Evolutionary conservation across 176 grass and related monocot genomes (phyloP).

Genomic region (Zoysia pacifica): DNA sequence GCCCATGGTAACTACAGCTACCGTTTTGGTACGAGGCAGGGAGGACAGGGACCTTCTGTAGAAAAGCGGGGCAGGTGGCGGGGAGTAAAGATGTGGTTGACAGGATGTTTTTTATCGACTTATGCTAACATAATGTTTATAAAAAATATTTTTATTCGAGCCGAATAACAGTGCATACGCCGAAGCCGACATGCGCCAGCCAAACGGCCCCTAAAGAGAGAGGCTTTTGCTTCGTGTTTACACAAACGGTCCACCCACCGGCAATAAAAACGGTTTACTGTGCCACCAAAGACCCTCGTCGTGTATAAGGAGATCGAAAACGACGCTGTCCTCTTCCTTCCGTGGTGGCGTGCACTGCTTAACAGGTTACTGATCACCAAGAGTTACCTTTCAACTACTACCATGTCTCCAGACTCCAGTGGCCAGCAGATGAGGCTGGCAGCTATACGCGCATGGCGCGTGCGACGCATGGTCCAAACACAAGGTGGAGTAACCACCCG

Average conservation of each 20-base stretch:
- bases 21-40: neutral
- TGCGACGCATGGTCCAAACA: too few species aligned
- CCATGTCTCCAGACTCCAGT: neutral
- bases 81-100: too few species aligned
- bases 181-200: too few species aligned
- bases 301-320: neutral
- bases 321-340: neutral
- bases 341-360: neutral
- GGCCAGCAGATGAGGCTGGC: neutral
- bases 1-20: neutral
- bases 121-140: too few species aligned
- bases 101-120: too few species aligned
- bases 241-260: neutral
- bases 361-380: neutral
- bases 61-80: too few species aligned
- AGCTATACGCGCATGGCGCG: neutral
- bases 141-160: too few species aligned
- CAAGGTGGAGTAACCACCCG: too few species aligned
- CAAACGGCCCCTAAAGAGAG: too few species aligned
- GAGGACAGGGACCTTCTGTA: neutral
- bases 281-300: neutral
- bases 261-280: neutral
- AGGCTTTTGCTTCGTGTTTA: conserved; percentile 16
- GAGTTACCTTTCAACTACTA: neutral
- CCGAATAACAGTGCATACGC: too few species aligned